A percentile compares a stretch with the other conserved stretches of the same genome.
Evolutionary conservation across 2,329 filamentous ascomycete species (phyloP).

Genomic region (Aureobasidium sp.): DNA sequence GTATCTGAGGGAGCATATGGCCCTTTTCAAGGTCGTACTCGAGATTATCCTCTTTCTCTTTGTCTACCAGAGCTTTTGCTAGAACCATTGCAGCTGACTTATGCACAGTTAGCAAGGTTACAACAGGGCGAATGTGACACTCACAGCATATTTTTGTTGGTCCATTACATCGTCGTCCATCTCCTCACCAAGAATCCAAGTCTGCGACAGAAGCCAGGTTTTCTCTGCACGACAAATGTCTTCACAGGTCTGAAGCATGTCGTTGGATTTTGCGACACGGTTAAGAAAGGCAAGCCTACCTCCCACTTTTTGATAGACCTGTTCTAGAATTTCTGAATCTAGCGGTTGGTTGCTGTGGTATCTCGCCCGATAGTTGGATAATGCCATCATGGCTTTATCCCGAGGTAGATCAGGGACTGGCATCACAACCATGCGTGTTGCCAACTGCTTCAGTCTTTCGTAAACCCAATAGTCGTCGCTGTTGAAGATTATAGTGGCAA

Average conservation of each 20-base stretch:
- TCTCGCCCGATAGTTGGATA: conserved; percentile 71
- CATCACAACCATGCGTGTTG: conserved; percentile 90
- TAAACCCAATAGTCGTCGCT: conserved; percentile 99
- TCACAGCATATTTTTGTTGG: conserved; percentile 88
- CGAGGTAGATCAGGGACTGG: conserved; percentile 79
- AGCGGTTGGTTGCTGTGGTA: conserved; percentile 62
- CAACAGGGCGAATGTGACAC: conserved; percentile 29
- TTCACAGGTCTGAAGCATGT: conserved; percentile 76
- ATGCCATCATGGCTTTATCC: conserved; percentile 64
- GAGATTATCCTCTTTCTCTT: conserved; percentile 55
- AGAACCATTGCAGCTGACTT: conserved; percentile 89
- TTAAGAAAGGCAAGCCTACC: conserved; percentile 84
- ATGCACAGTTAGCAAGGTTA: background rate
- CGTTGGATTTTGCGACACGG: conserved; percentile 73
- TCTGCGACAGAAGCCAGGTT: conserved; percentile 73
- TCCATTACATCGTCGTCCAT: conserved; percentile 99
- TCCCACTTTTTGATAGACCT: conserved; percentile 80
- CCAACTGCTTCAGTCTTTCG: conserved; percentile 84
- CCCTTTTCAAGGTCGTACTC: conserved; percentile 59
- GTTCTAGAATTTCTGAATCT: conserved; percentile 50
- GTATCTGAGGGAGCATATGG: conserved; percentile 72
- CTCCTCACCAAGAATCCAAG: conserved; percentile 65
- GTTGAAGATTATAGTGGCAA: conserved; percentile 91
- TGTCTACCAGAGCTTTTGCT: conserved; percentile 82
- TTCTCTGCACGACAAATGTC: conserved; percentile 64